Percentiles rank a stretch among this genome's conserved stretches.
phyloP scores from a whole-genome alignment of 495 filamentous ascomycete genomes.

The Penicillium nucicola region DNA sequence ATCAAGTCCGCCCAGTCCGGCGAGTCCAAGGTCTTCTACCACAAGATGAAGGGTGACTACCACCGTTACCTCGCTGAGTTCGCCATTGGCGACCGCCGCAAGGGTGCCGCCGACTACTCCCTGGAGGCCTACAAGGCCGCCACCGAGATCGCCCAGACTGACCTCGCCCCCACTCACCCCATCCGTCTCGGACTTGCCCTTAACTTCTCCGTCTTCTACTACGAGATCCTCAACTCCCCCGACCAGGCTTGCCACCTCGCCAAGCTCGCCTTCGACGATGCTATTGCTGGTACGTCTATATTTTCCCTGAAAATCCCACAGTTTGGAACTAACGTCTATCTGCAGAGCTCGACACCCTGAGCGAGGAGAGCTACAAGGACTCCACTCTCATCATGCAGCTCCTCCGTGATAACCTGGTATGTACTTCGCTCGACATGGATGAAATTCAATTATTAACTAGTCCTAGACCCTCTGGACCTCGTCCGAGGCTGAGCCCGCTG shows the following conservation, averaged over 20 bases:
- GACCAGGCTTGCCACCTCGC: constrained; percentile 98
- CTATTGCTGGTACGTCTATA: constrained; percentile 78
- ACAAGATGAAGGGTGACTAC: constrained; percentile 99
- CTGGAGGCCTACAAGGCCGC: constrained; percentile 98
- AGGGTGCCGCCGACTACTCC: constrained; percentile 91
- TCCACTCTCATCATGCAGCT: constrained; percentile 99
- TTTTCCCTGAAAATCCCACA: neutral
- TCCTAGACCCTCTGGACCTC: constrained; percentile 97
- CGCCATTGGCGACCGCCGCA: constrained; percentile 95
- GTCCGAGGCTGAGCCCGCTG: constrained; percentile 84
- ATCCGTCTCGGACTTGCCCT: constrained; percentile 97
- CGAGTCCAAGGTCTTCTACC: constrained; percentile 99
- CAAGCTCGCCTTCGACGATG: constrained; percentile 99
- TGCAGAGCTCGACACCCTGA: constrained; percentile 93
- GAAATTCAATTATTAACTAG: constrained; percentile 18
- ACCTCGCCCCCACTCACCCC: constrained; percentile 96
- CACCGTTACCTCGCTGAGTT: constrained; percentile 99
- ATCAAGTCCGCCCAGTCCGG: constrained; percentile 95
- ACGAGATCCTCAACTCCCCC: constrained; percentile 98
- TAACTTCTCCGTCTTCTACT: constrained; percentile 99
- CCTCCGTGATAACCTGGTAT: constrained; percentile 95
- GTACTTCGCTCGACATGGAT: constrained; percentile 26
- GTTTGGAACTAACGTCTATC: constrained; percentile 16
- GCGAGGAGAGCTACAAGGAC: constrained; percentile 99
- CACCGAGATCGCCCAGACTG: constrained; percentile 96